These are phyloP conservation scores for Kwoniella heveanensis DNA, from an alignment of 768 basidiomycete species.

Conservation along the genomic window DNA sequence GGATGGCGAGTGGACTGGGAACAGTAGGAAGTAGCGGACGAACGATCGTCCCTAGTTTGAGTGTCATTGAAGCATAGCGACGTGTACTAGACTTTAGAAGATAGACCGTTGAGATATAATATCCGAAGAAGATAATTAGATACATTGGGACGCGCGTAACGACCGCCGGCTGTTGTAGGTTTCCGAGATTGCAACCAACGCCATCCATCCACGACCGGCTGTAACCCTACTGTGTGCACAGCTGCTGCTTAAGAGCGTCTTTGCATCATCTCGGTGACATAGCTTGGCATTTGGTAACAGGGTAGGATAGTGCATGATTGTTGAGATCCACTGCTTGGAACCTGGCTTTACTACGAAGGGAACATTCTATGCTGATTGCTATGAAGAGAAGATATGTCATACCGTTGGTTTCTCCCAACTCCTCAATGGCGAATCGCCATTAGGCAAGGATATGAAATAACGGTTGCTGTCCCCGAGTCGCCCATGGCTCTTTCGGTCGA, in stretches of 20 bases:
- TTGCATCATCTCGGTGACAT: too few species aligned
- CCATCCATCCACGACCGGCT: too few species aligned
- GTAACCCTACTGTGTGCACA: too few species aligned
- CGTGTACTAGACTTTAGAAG: neutral
- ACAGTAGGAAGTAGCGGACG: slow-evolving; percentile 15
- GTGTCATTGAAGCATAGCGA: slow-evolving; percentile 15
- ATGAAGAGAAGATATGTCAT: slow-evolving; percentile 42
- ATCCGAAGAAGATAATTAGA: neutral
- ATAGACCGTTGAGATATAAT: neutral
- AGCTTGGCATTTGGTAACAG: too few species aligned
- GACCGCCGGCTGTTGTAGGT: too few species aligned
- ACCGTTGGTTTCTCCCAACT: slow-evolving; percentile 56
- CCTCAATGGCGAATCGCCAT: slow-evolving; percentile 48
- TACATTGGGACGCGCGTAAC: neutral
- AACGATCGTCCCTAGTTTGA: neutral
- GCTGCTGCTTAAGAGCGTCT: too few species aligned
- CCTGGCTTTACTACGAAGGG: too few species aligned
- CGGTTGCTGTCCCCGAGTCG: slow-evolving; percentile 26
- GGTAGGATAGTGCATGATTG: too few species aligned
- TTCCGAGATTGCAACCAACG: too few species aligned
- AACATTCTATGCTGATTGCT: too few species aligned
- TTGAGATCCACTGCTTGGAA: too few species aligned
- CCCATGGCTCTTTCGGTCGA: slow-evolving; percentile 2
- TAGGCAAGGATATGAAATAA: slow-evolving; percentile 56
- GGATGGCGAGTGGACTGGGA: neutral